Percentiles rank a stretch among this genome's conserved stretches.
phyloP scores from a whole-genome alignment of 805 yeast genomes.

The Peterozyma toletana region DNA sequence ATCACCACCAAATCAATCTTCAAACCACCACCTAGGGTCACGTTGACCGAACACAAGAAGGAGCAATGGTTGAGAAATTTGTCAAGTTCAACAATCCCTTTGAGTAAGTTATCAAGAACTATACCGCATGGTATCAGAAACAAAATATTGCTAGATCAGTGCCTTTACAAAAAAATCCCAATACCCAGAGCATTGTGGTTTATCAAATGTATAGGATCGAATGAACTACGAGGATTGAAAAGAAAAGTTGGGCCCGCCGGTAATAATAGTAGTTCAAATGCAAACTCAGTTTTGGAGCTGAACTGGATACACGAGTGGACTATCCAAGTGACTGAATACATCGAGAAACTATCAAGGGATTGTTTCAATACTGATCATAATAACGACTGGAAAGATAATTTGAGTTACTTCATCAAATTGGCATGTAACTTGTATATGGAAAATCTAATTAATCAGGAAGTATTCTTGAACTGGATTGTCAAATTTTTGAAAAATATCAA shows the following conservation, averaged over 20 bases:
- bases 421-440: slow-evolving; percentile 63
- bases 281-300: slow-evolving; percentile 6
- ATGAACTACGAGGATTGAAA: slow-evolving; percentile 57
- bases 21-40: slow-evolving; percentile 84
- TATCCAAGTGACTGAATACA: slow-evolving; percentile 60
- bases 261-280: slow-evolving; percentile 7
- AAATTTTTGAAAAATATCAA: slow-evolving; percentile 32
- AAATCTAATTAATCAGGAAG: slow-evolving; percentile 52
- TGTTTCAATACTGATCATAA: slow-evolving; percentile 18
- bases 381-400: slow-evolving; percentile 36
- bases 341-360: slow-evolving; percentile 43
- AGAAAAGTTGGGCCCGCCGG: slow-evolving; percentile 30
- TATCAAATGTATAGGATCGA: slow-evolving; percentile 77
- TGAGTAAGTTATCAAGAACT: slow-evolving; percentile 63
- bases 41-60: slow-evolving; percentile 77
- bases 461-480: slow-evolving; percentile 59
- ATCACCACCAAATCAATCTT: slow-evolving; percentile 46
- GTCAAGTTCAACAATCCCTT: slow-evolving; percentile 59
- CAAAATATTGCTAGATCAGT: slow-evolving; percentile 63
- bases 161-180: slow-evolving; percentile 64
- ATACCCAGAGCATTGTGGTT: slow-evolving; percentile 85
- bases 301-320: slow-evolving; percentile 88
- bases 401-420: slow-evolving; percentile 55
- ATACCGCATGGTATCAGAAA: slow-evolving; percentile 89
- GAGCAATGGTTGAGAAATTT: slow-evolving; percentile 83